phyloP scores from a whole-genome alignment of 1,284 basidiomycete species.

The Chiua sp. region DNA sequence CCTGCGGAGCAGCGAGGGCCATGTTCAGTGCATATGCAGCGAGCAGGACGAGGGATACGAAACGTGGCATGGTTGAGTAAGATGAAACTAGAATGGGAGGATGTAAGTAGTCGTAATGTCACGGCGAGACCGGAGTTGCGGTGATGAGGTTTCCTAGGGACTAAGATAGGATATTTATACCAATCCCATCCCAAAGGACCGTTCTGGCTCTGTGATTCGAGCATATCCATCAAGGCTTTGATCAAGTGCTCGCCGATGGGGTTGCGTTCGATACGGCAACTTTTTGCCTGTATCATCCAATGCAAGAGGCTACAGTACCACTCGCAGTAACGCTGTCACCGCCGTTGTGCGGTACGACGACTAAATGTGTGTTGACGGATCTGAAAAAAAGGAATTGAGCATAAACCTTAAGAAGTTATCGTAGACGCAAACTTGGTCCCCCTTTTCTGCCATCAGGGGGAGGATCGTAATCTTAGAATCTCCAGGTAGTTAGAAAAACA shows the following conservation, averaged over 20 bases:
- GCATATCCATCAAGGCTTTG: too few species aligned
- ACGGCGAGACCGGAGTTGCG: background rate
- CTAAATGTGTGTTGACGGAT: background rate
- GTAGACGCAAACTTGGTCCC: background rate
- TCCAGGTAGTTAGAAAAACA: background rate
- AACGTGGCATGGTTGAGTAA: conserved; percentile 13
- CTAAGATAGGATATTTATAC: conserved; percentile 18
- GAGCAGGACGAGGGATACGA: conserved; percentile 3
- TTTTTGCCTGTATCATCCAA: too few species aligned
- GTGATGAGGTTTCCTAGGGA: background rate
- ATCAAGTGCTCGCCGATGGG: conserved; percentile 5
- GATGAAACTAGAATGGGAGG: background rate
- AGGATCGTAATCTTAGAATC: too few species aligned
- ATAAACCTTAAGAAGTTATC: background rate
- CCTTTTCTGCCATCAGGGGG: background rate
- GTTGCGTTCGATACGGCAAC: too few species aligned
- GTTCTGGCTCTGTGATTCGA: too few species aligned
- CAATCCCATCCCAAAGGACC: too few species aligned
- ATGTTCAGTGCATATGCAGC: background rate
- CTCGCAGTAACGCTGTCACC: too few species aligned
- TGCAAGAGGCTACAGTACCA: too few species aligned
- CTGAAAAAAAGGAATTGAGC: conserved; percentile 4
- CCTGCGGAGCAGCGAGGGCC: conserved; percentile 3
- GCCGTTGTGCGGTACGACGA: too few species aligned
- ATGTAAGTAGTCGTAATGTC: background rate